Conservation (phyloP, 768 basidiomycete species). For the Kondoa malvinella region DNA sequence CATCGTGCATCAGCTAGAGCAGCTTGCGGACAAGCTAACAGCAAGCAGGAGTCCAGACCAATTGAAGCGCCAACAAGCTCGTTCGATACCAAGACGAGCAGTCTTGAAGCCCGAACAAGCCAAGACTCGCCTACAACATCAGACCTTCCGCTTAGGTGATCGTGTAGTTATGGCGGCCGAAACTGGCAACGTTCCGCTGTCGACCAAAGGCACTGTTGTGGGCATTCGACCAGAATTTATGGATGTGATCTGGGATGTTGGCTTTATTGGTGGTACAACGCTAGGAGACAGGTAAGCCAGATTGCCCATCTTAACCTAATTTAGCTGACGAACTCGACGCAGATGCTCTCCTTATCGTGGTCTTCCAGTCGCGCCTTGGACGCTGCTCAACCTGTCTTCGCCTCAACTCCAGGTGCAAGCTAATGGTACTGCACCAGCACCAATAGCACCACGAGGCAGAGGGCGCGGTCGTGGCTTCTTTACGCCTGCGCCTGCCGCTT, state of each 20-base stretch:
- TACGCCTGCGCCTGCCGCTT: neutral
- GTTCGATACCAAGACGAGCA: slow-evolving; percentile 78
- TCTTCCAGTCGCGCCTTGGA: slow-evolving; percentile 65
- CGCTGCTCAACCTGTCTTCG: slow-evolving; percentile 71
- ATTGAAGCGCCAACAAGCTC: slow-evolving; percentile 84
- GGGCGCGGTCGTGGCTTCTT: slow-evolving; percentile 8
- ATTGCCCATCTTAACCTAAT: no score
- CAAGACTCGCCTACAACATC: slow-evolving; percentile 71
- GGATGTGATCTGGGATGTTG: slow-evolving; percentile 90
- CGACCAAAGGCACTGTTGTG: slow-evolving; percentile 82
- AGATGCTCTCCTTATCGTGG: slow-evolving; percentile 89
- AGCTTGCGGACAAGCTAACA: slow-evolving; percentile 51
- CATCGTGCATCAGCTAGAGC: slow-evolving; percentile 62
- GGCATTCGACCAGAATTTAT: slow-evolving; percentile 56
- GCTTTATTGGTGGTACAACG: slow-evolving; percentile 83
- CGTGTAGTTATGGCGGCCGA: slow-evolving; percentile 93
- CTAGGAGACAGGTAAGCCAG: slow-evolving; percentile 54
- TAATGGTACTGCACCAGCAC: neutral
- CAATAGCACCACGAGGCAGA: neutral
- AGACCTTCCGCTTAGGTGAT: slow-evolving; percentile 73
- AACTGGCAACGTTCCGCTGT: slow-evolving; percentile 75
- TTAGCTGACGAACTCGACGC: slow-evolving; percentile 11
- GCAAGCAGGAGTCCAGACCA: slow-evolving; percentile 43
- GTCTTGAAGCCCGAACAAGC: slow-evolving; percentile 85
- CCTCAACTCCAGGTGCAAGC: slow-evolving; percentile 24